phyloP scores from a whole-genome alignment of 495 filamentous ascomycete genomes.

The Chaetomium cochliodes region DNA sequence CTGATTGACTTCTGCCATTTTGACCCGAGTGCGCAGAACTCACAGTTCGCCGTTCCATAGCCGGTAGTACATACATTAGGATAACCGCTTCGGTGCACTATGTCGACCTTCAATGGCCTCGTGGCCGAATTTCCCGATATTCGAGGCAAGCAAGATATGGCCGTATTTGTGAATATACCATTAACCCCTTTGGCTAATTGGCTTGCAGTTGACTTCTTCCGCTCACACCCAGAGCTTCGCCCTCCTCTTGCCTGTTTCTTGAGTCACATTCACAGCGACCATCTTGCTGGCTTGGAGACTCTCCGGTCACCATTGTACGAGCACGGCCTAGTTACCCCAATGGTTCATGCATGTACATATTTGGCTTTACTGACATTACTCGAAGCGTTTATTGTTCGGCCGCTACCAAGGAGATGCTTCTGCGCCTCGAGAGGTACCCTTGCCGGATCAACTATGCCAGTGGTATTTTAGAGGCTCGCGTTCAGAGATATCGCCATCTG shows the following conservation, averaged over 20 bases:
- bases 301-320: slow-evolving; percentile 66
- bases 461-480: slow-evolving; percentile 71
- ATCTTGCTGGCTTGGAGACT: slow-evolving; percentile 78
- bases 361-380: neutral
- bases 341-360: too few relatives aligned
- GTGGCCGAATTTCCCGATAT: slow-evolving; percentile 67
- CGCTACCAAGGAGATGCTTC: slow-evolving; percentile 74
- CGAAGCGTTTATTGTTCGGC: slow-evolving; percentile 78
- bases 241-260: slow-evolving; percentile 84
- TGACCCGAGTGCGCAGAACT: neutral
- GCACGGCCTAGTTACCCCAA: neutral
- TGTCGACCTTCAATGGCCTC: slow-evolving; percentile 44
- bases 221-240: slow-evolving; percentile 51
- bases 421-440: slow-evolving; percentile 71
- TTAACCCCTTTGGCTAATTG: slow-evolving; percentile 11
- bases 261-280: slow-evolving; percentile 91
- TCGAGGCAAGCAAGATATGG: slow-evolving; percentile 45
- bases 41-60: neutral
- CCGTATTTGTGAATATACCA: neutral
- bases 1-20: neutral
- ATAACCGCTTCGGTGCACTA: slow-evolving; percentile 11
- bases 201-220: slow-evolving; percentile 76
- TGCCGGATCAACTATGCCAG: slow-evolving; percentile 76
- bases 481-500: slow-evolving; percentile 72
- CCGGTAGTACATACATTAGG: neutral